phyloP scores from a whole-genome alignment of 495 filamentous ascomycete genomes.

The Hypoxylon trugodes region DNA sequence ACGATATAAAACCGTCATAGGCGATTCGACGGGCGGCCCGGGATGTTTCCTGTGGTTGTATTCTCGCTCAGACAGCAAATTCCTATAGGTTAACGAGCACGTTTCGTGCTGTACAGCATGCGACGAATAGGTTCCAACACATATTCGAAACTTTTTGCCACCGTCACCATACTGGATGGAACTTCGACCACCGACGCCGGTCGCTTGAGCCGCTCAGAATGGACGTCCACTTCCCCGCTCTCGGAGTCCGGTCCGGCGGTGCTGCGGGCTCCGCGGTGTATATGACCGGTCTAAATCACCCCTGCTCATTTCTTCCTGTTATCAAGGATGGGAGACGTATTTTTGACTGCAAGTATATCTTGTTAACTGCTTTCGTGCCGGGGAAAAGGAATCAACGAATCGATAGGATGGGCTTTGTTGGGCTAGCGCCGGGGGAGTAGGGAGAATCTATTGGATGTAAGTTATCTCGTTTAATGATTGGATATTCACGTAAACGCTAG shows the following conservation, averaged over 20 bases:
- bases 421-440: background rate
- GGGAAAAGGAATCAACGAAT: background rate
- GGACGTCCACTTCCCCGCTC: constrained; percentile 19
- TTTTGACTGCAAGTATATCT: background rate
- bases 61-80: background rate
- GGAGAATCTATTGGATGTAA: background rate
- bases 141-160: background rate
- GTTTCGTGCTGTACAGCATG: background rate
- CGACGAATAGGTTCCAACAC: background rate
- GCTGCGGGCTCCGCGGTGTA: constrained; percentile 9
- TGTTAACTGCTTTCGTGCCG: background rate
- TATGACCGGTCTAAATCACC: constrained; percentile 5
- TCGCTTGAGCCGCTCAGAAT: constrained; percentile 14
- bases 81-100: background rate
- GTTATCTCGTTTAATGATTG: background rate
- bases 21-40: background rate
- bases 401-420: background rate
- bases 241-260: constrained; percentile 33
- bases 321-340: background rate
- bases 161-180: constrained; percentile 2
- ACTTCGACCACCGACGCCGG: constrained; percentile 8
- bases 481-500: background rate
- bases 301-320: constrained; percentile 3
- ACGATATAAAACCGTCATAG: background rate
- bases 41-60: background rate